A percentile compares a stretch with the other conserved stretches of the same genome.
phyloP scores from a whole-genome alignment of 805 yeast species.

The Kodamaea neixiangensis region DNA sequence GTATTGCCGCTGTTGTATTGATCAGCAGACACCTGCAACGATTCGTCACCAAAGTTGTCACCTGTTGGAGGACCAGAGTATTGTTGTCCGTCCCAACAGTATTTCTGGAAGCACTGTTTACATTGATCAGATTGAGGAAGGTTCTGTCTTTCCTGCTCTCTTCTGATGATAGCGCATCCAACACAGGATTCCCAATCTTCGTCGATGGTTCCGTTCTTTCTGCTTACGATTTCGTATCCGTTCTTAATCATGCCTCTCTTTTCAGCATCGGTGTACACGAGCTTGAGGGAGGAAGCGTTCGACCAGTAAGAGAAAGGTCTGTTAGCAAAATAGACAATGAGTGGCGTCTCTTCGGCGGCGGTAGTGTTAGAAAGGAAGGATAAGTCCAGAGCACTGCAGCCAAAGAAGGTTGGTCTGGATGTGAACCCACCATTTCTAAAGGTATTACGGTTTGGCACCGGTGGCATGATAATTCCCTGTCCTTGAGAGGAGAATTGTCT shows the following conservation, averaged over 20 bases:
- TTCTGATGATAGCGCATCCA: slow-evolving; percentile 78
- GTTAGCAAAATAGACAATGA: slow-evolving; percentile 77
- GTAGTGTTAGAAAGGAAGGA: slow-evolving; percentile 39
- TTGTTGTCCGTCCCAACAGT: slow-evolving; percentile 72
- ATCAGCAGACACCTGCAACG: slow-evolving; percentile 10
- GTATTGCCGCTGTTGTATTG: slow-evolving; percentile 11
- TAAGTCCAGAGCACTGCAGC: slow-evolving; percentile 57
- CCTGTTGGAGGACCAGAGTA: slow-evolving; percentile 10
- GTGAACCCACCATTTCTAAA: slow-evolving; percentile 63
- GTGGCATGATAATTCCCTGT: slow-evolving; percentile 67
- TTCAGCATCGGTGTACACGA: slow-evolving; percentile 60
- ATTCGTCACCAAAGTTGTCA: slow-evolving; percentile 14
- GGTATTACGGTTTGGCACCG: slow-evolving; percentile 69
- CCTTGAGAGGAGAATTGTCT: slow-evolving; percentile 43
- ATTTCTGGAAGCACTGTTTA: slow-evolving; percentile 61
- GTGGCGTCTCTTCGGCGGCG: slow-evolving; percentile 51
- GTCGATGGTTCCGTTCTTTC: slow-evolving; percentile 67
- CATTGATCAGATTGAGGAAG: slow-evolving; percentile 65
- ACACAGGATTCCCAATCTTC: slow-evolving; percentile 70
- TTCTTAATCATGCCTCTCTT: slow-evolving; percentile 62
- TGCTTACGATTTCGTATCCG: slow-evolving; percentile 71
- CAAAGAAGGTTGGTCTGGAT: slow-evolving; percentile 75
- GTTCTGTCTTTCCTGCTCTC: slow-evolving; percentile 70
- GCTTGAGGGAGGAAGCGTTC: slow-evolving; percentile 69
- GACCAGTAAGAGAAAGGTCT: slow-evolving; percentile 63